Evolutionary conservation across 1,284 basidiomycete species (phyloP).

Genomic region (Rhodotorula glutinis): DNA sequence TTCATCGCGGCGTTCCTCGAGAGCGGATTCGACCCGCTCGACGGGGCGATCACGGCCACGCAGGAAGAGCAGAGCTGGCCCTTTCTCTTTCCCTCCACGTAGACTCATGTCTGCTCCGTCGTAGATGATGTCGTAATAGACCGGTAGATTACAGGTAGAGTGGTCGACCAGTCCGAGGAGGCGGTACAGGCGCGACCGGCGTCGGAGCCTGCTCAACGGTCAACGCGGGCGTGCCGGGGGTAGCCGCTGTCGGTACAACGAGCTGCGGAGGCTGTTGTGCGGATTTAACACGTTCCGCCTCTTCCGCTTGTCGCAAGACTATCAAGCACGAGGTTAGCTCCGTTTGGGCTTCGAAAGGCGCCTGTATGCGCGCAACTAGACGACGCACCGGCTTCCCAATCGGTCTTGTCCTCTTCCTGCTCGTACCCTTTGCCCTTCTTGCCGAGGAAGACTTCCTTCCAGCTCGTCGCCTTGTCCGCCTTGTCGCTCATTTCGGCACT

Average conservation of each 20-base stretch:
- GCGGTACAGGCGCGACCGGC: too few relatives aligned
- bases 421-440: constrained; percentile 36
- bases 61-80: not conserved
- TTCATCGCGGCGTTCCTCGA: constrained; percentile 11
- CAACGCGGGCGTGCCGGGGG: not conserved
- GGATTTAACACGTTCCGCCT: constrained; percentile 4
- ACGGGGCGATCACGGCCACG: constrained; percentile 5
- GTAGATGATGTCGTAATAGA: not conserved
- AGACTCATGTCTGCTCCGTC: too few relatives aligned
- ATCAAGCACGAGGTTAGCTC: not conserved
- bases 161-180: not conserved
- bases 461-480: constrained; percentile 24
- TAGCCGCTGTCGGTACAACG: not conserved
- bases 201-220: too few relatives aligned
- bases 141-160: not conserved
- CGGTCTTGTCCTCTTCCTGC: constrained; percentile 33
- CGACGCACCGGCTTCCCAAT: constrained; percentile 38
- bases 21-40: constrained; percentile 10
- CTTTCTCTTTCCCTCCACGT: too few relatives aligned
- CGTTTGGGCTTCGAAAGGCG: too few relatives aligned
- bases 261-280: not conserved
- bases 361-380: too few relatives aligned
- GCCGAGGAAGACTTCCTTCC: constrained; percentile 42
- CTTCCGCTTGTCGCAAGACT: constrained; percentile 29
- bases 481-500: constrained; percentile 14